Evolutionary conservation across 805 yeast species (phyloP).

Genomic region (Ogataea polymorpha): DNA sequence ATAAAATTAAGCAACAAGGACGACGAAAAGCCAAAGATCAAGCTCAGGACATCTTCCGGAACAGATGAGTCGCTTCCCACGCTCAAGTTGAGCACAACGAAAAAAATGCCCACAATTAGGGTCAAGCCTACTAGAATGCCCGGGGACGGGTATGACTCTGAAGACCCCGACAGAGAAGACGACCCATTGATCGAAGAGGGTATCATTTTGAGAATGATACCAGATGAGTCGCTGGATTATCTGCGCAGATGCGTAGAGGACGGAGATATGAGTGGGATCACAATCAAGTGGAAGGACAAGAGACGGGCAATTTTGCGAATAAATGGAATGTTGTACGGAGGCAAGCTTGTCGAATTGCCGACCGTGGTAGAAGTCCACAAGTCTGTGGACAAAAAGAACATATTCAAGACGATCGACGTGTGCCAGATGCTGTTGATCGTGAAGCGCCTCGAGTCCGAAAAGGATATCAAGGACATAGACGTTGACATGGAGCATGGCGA

Average conservation of each 20-base stretch:
- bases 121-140: slow-evolving; percentile 67
- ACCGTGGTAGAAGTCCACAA: slow-evolving; percentile 84
- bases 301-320: slow-evolving; percentile 74
- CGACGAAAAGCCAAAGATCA: slow-evolving; percentile 25
- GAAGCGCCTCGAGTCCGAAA: slow-evolving; percentile 43
- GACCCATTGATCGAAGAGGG: slow-evolving; percentile 93
- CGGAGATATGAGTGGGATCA: slow-evolving; percentile 70
- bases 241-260: slow-evolving; percentile 71
- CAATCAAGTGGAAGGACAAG: slow-evolving; percentile 79
- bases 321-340: slow-evolving; percentile 71
- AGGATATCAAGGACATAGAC: slow-evolving; percentile 42
- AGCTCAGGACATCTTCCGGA: slow-evolving; percentile 19
- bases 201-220: slow-evolving; percentile 68
- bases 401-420: slow-evolving; percentile 82
- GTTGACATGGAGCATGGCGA: slow-evolving; percentile 42
- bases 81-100: slow-evolving; percentile 38
- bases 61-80: slow-evolving; percentile 15
- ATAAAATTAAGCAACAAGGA: slow-evolving; percentile 18
- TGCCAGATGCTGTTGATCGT: slow-evolving; percentile 82
- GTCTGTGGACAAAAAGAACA: slow-evolving; percentile 83
- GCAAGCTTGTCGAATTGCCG: slow-evolving; percentile 85
- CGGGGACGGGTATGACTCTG: slow-evolving; percentile 96
- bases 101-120: slow-evolving; percentile 43
- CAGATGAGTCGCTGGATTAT: slow-evolving; percentile 65
- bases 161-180: slow-evolving; percentile 93